Percentiles rank a stretch among this genome's conserved stretches.
phyloP scores from a whole-genome alignment of 495 filamentous ascomycete genomes.

The Penicillium waksmanii region DNA sequence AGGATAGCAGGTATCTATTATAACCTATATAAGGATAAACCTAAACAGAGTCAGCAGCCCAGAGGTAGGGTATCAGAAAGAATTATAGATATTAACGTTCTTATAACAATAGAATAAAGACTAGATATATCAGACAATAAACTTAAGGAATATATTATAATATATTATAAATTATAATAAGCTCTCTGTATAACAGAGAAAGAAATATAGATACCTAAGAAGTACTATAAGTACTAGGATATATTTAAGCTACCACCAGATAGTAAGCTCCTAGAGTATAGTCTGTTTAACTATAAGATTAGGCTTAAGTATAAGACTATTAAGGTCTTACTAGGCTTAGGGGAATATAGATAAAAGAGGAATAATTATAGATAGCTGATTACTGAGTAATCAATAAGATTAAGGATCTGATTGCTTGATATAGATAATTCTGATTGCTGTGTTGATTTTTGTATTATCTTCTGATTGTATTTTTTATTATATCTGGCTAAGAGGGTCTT shows the following conservation, averaged over 20 bases:
- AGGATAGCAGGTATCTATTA: not conserved
- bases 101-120: not conserved
- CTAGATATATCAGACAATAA: not conserved
- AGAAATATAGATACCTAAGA: slow-evolving; percentile 8
- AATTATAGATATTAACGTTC: not conserved
- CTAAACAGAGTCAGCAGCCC: not conserved
- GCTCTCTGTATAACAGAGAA: not conserved
- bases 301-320: too few relatives aligned
- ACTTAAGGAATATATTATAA: not conserved
- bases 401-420: too few relatives aligned
- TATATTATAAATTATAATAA: not conserved
- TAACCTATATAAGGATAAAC: not conserved
- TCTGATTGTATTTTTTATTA: too few relatives aligned
- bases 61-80: not conserved
- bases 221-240: slow-evolving; percentile 10
- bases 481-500: too few relatives aligned
- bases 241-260: slow-evolving; percentile 3
- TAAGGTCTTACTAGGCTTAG: too few relatives aligned
- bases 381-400: too few relatives aligned
- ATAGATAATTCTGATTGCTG: too few relatives aligned
- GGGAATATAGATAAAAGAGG: too few relatives aligned
- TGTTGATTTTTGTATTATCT: too few relatives aligned
- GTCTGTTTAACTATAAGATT: not conserved
- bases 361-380: too few relatives aligned
- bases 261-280: too few relatives aligned